A percentile compares a stretch with the other conserved stretches of the same genome.
phyloP scores from a whole-genome alignment of 331 rosid genomes.

The Quercus phellos region DNA sequence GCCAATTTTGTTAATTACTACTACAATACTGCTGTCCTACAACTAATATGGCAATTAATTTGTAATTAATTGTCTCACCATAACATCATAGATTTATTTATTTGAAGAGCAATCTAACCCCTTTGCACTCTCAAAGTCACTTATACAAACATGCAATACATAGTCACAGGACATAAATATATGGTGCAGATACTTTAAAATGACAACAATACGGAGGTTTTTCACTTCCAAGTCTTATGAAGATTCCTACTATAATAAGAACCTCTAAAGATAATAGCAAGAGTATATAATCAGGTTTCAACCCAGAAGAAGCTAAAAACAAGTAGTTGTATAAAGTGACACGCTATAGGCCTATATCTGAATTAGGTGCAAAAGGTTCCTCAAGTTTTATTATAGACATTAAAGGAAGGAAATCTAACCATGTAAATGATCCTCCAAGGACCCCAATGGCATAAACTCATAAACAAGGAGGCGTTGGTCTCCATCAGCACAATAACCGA shows the following conservation, averaged over 20 bases:
- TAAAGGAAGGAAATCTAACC: conserved; percentile 54
- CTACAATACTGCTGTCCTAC: neutral
- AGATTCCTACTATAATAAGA: neutral
- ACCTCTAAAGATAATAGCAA: neutral
- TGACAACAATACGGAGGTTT: neutral
- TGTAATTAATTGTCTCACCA: neutral
- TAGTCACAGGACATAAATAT: neutral
- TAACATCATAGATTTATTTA: neutral
- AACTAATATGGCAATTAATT: neutral
- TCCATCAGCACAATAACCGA: conserved; percentile 98
- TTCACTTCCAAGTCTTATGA: neutral
- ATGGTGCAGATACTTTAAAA: neutral
- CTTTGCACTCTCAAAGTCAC: neutral
- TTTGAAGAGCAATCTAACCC: neutral
- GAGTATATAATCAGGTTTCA: neutral
- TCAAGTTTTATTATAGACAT: neutral
- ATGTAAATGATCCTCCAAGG: conserved; percentile 98
- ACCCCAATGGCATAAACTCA: conserved; percentile 99
- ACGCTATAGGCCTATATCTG: neutral
- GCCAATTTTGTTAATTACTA: neutral
- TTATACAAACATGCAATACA: neutral
- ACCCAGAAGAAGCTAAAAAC: neutral
- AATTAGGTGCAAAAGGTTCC: conserved; percentile 4
- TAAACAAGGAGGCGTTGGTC: conserved; percentile 97
- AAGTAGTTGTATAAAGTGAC: neutral